Base-by-base conservation (phyloP, 2,329 filamentous ascomycete species). In the Aspergillus sp. region DNA sequence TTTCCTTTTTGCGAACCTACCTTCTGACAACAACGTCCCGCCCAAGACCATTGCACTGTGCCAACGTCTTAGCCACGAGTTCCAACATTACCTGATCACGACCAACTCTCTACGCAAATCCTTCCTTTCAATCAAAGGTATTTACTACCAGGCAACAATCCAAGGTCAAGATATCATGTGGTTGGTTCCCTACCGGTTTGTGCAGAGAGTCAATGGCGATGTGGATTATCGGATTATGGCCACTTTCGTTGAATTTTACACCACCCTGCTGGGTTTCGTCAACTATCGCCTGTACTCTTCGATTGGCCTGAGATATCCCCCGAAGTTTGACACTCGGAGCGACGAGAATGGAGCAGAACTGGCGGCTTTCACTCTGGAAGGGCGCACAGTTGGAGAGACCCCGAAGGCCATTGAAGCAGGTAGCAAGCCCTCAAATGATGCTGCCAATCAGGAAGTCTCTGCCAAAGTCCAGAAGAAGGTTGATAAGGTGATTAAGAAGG, bases 191-290 rank as follows among this genome's bases (percentile, higher is more conserved):
- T 99, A 99, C 81, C 91, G 91, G 75, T 99, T 99, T 78, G 96
- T 98, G 71, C 95, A 99, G 81, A 84, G 90, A 66, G 88, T 96
- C 13, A 90, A 95, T 41, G 91, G 89, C 57, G 95, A 99, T 75
- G 89, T 99, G 63, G 95, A 99, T 76, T 99, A 97, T 80, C 85
- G 95, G 70, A 99, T 99, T 77, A 99, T 99, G 95, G 93, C 91
- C 59, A 99, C 95, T 4, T 99, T 99, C 72, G 88, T 99, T 64
- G 93, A 99, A 75, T 99, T 99, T 76, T 99, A 99, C 81, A 96
- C 96, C 69, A 98, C 93, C 4, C 83, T 99, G 13, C 82, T 99
- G 19, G 90, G 93, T 60, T 99, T 99, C 70, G 87, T 98, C 77
- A 97, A 99, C 82, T 99, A 92, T 82, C 83, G 91, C 63, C 82